These are phyloP conservation scores for Phytophthora pinifolia DNA, from an alignment of 352 stramenopile species.

Conservation along the genomic window DNA sequence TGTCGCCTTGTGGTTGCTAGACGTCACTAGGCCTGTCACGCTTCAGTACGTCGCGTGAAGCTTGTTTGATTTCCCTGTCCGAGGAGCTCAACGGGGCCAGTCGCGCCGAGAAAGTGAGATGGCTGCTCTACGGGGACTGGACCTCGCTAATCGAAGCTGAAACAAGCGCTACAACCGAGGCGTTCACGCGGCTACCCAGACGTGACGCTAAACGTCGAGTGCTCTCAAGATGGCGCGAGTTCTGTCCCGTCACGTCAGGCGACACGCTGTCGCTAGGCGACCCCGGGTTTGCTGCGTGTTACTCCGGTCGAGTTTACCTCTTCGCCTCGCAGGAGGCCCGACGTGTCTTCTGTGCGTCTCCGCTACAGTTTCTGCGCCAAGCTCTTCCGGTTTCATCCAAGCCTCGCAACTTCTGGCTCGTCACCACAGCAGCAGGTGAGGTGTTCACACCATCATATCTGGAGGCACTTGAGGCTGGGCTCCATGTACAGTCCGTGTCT, in stretches of 20 bases:
- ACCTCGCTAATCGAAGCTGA: conserved; percentile 20
- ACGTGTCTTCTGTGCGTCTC: conserved; percentile 42
- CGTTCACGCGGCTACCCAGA: conserved; percentile 22
- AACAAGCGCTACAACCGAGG: conserved; percentile 5
- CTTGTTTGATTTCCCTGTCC: conserved; percentile 34
- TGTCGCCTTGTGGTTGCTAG: conserved; percentile 24
- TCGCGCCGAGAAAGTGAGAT: conserved; percentile 56
- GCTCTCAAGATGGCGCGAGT: conserved; percentile 64
- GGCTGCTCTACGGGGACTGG: conserved; percentile 68
- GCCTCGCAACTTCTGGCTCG: conserved; percentile 43
- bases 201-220: conserved; percentile 21
- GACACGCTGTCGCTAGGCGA: conserved; percentile 34
- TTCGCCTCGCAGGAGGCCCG: conserved; percentile 35
- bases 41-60: conserved; percentile 38
- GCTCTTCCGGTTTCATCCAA: conserved; percentile 27
- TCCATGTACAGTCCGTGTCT: conserved; percentile 26
- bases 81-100: conserved; percentile 33
- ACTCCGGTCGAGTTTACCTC: conserved; percentile 56
- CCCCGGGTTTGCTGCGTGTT: conserved; percentile 43
- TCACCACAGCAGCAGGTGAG: conserved; percentile 21
- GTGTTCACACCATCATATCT: conserved; percentile 19
- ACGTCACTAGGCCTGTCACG: conserved; percentile 46
- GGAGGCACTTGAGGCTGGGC: conserved; percentile 21
- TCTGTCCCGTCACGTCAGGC: conserved; percentile 47
- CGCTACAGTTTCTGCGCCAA: conserved; percentile 47